These are phyloP conservation scores for Neoascochyta sp. DNA, from an alignment of 2,329 filamentous ascomycete genomes.

Conservation along the genomic window DNA sequence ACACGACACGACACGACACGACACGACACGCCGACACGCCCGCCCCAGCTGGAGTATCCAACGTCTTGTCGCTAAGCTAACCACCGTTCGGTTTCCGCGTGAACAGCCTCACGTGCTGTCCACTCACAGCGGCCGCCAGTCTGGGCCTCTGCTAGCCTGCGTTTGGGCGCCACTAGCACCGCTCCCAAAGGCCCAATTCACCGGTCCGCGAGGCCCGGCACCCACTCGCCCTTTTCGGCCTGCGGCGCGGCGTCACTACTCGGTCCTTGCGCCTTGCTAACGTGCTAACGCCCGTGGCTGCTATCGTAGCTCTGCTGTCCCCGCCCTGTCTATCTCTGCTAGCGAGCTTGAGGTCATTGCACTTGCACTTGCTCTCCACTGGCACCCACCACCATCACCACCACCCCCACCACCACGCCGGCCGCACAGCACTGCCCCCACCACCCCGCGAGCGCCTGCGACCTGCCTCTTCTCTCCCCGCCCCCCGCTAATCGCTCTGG, in stretches of 20 bases:
- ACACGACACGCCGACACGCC: too few relatives aligned
- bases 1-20: too few relatives aligned
- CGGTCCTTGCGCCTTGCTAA: constrained; percentile 20
- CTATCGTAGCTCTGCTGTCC: constrained; percentile 20
- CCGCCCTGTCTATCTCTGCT: constrained; percentile 23
- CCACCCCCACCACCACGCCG: constrained; percentile 9
- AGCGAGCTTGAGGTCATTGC: constrained; percentile 21
- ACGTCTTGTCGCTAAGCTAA: too few relatives aligned
- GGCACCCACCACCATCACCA: too few relatives aligned
- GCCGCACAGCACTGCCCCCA: constrained; percentile 15
- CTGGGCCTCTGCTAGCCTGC: constrained; percentile 11
- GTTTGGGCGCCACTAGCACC: constrained; percentile 17
- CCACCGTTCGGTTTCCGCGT: too few relatives aligned
- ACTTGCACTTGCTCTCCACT: too few relatives aligned
- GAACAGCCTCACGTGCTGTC: too few relatives aligned
- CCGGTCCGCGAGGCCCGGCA: constrained; percentile 22
- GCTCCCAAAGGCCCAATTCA: constrained; percentile 21
- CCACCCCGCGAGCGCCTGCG: constrained; percentile 12
- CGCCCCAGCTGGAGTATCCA: too few relatives aligned
- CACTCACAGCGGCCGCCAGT: too few relatives aligned
- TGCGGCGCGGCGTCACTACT: constrained; percentile 16
- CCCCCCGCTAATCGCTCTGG: constrained; percentile 35
- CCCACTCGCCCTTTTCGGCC: constrained; percentile 15
- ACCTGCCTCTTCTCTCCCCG: constrained; percentile 5
- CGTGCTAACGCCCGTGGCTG: constrained; percentile 24